Percentiles rank a stretch among this genome's conserved stretches.
phyloP scores from a whole-genome alignment of 2,329 filamentous ascomycete genomes.

The Spiromastix sp. region DNA sequence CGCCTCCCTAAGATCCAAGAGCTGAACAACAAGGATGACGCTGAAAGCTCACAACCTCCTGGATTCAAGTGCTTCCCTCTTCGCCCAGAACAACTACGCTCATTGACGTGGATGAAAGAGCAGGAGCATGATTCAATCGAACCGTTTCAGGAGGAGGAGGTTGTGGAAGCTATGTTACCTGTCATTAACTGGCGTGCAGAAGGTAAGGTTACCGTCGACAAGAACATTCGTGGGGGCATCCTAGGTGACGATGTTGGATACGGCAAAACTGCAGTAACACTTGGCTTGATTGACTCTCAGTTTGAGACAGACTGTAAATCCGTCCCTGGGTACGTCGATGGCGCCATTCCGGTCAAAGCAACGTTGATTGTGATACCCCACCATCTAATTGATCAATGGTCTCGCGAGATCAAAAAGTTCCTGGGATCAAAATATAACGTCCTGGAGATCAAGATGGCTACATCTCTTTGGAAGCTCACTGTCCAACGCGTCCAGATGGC shows the following conservation, averaged over 20 bases:
- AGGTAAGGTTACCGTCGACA: slow-evolving; percentile 28
- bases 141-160: slow-evolving; percentile 43
- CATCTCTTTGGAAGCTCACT: slow-evolving; percentile 30
- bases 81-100: slow-evolving; percentile 43
- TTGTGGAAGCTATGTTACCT: slow-evolving; percentile 44
- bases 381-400: slow-evolving; percentile 50
- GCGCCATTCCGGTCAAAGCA: slow-evolving; percentile 39
- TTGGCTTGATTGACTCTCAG: slow-evolving; percentile 45
- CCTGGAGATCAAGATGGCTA: slow-evolving; percentile 31
- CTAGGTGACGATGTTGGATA: slow-evolving; percentile 56
- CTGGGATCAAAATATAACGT: slow-evolving; percentile 34
- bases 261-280: slow-evolving; percentile 53
- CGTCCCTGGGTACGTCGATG: slow-evolving; percentile 7
- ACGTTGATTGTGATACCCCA: slow-evolving; percentile 51
- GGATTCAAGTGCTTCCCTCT: slow-evolving; percentile 29
- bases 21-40: slow-evolving; percentile 32
- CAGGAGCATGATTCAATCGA: slow-evolving; percentile 38
- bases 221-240: slow-evolving; percentile 45
- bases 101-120: slow-evolving; percentile 48
- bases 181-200: slow-evolving; percentile 49
- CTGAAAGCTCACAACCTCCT: slow-evolving; percentile 21
- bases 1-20: slow-evolving; percentile 32
- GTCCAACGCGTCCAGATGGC: slow-evolving; percentile 38
- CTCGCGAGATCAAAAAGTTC: slow-evolving; percentile 43
- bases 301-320: slow-evolving; percentile 18